Conservation (phyloP, 2,329 filamentous ascomycete species). For the Parafenestella ontariensis region DNA sequence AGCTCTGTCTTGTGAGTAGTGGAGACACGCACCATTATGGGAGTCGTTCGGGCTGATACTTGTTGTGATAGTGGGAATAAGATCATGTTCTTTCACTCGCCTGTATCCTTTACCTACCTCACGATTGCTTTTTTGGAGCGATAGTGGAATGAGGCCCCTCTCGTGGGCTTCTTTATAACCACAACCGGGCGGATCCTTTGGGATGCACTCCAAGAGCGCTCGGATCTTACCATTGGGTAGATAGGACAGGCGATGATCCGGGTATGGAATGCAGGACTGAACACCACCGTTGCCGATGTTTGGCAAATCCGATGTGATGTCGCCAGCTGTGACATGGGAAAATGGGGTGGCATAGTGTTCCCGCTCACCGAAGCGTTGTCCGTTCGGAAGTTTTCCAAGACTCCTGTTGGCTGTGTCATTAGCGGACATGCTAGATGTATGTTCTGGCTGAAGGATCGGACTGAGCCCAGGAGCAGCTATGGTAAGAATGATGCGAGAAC, state of each 20-base stretch:
- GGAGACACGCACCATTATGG: constrained; percentile 63
- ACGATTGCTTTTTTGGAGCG: constrained; percentile 24
- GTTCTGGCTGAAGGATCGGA: constrained; percentile 63
- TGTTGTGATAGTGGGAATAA: constrained; percentile 72
- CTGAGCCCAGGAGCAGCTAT: constrained; percentile 71
- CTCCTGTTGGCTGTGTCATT: constrained; percentile 36
- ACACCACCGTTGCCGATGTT: constrained; percentile 66
- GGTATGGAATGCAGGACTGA: constrained; percentile 68
- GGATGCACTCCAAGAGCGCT: constrained; percentile 64
- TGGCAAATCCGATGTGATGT: constrained; percentile 68
- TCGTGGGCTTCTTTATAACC: constrained; percentile 44
- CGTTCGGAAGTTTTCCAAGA: constrained; percentile 58
- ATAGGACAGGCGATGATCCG: constrained; percentile 68
- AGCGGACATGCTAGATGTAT: constrained; percentile 69
- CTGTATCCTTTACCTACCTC: constrained; percentile 52
- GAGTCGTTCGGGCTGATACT: constrained; percentile 59
- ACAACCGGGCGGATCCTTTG: constrained; percentile 57
- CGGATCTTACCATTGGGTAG: constrained; percentile 40
- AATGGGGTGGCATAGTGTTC: constrained; percentile 65
- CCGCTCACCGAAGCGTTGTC: constrained; percentile 63
- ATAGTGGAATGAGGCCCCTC: constrained; percentile 41
- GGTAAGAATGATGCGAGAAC: constrained; percentile 73
- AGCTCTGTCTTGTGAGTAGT: constrained; percentile 70
- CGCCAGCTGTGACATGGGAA: constrained; percentile 59
- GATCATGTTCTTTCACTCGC: constrained; percentile 58